These are phyloP conservation scores for Pulveroboletus sp. DNA, from an alignment of 768 basidiomycete genomes.

Conservation along the genomic window DNA sequence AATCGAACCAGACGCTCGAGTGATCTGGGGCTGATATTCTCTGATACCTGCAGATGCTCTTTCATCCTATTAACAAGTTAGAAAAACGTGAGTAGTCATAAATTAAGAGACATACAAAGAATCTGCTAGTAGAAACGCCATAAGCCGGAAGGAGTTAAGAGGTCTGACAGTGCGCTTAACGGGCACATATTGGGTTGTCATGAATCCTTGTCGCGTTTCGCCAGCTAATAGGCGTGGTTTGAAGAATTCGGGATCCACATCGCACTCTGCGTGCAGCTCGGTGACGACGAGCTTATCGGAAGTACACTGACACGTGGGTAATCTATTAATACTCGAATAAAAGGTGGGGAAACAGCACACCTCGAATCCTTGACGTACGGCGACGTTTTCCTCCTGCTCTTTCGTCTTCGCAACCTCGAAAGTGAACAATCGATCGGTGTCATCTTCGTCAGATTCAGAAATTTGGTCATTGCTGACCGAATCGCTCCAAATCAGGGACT, in stretches of 20 bases:
- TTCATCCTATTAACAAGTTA: constrained; percentile 16
- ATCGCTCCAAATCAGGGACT: constrained; percentile 41
- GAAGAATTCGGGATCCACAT: constrained; percentile 19
- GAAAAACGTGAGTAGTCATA: not conserved
- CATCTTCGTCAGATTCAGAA: constrained; percentile 32
- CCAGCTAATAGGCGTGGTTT: constrained; percentile 34
- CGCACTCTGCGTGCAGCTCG: constrained; percentile 19
- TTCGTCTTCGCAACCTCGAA: constrained; percentile 54
- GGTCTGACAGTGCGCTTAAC: constrained; percentile 8
- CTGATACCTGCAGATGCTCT: constrained; percentile 25
- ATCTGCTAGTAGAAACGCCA: constrained; percentile 18
- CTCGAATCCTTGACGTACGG: constrained; percentile 40
- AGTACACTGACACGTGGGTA: constrained; percentile 3
- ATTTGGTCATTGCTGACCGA: constrained; percentile 25
- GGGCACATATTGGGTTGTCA: constrained; percentile 30
- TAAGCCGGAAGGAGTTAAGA: constrained; percentile 4
- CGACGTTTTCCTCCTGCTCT: constrained; percentile 52
- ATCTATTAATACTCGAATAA: not conserved
- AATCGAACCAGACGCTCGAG: constrained; percentile 27
- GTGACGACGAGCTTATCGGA: constrained; percentile 17
- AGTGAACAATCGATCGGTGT: constrained; percentile 47
- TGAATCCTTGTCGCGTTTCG: constrained; percentile 40
- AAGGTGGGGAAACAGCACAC: constrained; percentile 22
- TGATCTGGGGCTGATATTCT: constrained; percentile 19
- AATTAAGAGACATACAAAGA: constrained; percentile 16